phyloP scores from a whole-genome alignment of 345 rosid species.

The Eucalyptus leucophloia region DNA sequence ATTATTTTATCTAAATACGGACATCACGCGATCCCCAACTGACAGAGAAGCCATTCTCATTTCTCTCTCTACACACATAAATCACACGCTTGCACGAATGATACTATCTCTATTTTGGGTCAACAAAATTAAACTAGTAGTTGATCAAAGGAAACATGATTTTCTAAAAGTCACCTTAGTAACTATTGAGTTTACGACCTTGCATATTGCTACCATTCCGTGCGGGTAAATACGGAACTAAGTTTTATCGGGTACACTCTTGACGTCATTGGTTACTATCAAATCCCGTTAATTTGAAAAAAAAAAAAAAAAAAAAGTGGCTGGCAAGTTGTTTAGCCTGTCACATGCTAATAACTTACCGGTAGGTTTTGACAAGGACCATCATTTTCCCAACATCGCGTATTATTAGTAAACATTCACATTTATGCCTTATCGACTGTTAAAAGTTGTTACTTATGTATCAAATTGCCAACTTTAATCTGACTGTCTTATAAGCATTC shows the following conservation, averaged over 20 bases:
- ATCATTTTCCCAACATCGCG: neutral
- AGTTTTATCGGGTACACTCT: neutral
- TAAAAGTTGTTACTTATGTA: neutral
- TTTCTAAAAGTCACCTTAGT: too few relatives aligned
- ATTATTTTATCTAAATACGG: rapidly evolving
- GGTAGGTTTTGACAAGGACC: neutral
- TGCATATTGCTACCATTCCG: too few relatives aligned
- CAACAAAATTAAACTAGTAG: too few relatives aligned
- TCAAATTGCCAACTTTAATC: neutral
- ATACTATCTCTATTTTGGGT: too few relatives aligned
- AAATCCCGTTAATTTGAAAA: neutral
- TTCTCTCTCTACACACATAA: too few relatives aligned
- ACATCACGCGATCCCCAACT: rapidly evolving
- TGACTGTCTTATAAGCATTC: neutral
- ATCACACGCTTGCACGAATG: rapidly evolving
- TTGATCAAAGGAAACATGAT: too few relatives aligned
- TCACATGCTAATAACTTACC: neutral
- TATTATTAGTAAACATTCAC: neutral
- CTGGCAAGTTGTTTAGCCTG: neutral
- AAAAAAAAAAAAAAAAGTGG: neutral
- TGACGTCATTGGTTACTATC: neutral
- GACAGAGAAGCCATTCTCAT: rapidly evolving
- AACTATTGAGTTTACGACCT: too few relatives aligned
- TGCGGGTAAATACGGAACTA: neutral
- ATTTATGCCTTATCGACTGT: neutral